These are phyloP conservation scores for Colletotrichum sp. DNA, from an alignment of 2,329 filamentous ascomycete genomes.

Conservation along the genomic window DNA sequence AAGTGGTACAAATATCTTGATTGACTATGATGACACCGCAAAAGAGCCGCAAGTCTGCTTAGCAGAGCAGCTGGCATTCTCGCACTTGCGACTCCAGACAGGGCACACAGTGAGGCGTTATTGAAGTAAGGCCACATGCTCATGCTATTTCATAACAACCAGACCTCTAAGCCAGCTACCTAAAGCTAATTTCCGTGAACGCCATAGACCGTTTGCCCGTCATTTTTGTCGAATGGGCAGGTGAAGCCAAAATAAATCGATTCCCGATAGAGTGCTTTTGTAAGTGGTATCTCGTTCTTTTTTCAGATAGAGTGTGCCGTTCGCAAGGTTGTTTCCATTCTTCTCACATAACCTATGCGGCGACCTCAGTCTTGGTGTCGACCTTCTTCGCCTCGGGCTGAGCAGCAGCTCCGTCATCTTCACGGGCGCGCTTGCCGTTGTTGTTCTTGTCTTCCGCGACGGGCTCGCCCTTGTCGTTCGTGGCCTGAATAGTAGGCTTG, in stretches of 20 bases:
- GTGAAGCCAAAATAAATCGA: constrained; percentile 18
- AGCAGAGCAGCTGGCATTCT: neutral
- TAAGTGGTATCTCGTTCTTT: constrained; percentile 20
- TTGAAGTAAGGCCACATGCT: constrained; percentile 12
- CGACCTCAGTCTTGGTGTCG: constrained; percentile 51
- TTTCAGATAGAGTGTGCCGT: neutral
- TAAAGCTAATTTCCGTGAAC: constrained; percentile 18
- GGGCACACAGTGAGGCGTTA: neutral
- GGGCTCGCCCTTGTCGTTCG: constrained; percentile 40
- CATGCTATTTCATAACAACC: constrained; percentile 20
- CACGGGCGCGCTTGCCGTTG: constrained; percentile 60
- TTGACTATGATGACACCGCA: constrained; percentile 8
- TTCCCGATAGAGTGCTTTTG: constrained; percentile 21
- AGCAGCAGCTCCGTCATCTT: constrained; percentile 51
- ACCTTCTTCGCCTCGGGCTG: constrained; percentile 67
- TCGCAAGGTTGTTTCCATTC: neutral
- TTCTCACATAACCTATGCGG: constrained; percentile 6
- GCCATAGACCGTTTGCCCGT: constrained; percentile 20
- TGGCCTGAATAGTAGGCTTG: constrained; percentile 50
- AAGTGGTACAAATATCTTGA: constrained; percentile 11
- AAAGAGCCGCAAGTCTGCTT: neutral
- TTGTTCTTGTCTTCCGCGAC: constrained; percentile 24
- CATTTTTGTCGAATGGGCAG: neutral
- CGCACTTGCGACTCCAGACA: neutral
- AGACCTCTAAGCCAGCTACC: constrained; percentile 20